Evolutionary conservation across 495 filamentous ascomycete genomes (phyloP), one percentile per base, ranked within the genome.

Genomic region (Penicillium paradoxum): DNA sequence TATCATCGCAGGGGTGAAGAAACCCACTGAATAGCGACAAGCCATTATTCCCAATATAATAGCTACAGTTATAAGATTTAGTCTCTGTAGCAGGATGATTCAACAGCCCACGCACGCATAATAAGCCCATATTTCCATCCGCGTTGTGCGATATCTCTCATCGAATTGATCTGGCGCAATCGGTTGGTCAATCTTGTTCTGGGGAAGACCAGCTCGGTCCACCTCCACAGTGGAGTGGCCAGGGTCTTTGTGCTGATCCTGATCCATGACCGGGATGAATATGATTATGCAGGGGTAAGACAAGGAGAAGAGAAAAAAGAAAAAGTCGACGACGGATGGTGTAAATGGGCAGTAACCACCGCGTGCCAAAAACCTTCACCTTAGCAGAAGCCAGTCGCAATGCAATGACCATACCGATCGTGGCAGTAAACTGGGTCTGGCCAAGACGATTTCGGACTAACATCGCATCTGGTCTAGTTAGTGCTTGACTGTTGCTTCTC

Each of bases 11-110:
- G 24, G 7, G 4, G 7, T 25, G n/a, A 5, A 24, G 18, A 15
- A 17, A 55, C 67, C 39, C 51, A 76, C 73, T 87, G 74, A 86
- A 87, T 7, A 87, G 69, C 2, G 81, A 77, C 30, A 86, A 62
- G 6, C 83, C 83, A 65, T 86, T 85, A 57, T 85, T 83, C 24
- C 83, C 83, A 45, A 86, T 80, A 55, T 87, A 87, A 59, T 84
- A 87, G 55, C 73, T 76, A 50, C 21, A 41, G 32, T 27, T 21
- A 40, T 9, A 36, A 27, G 27, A 27, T 56, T 65, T 64, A 72
- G 64, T 42, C 53, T 51, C 32, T 40, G 18, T 9, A 50, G 40
- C 25, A 11, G 27, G 39, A n/a, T 29, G 19, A 27, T 32, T 39
- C 47, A 37, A 46, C 49, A 15, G 39, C 38, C 39, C 34, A 73